Evolutionary conservation across 2,329 filamentous ascomycete species (phyloP).

Genomic region (Colletotrichum phormii): DNA sequence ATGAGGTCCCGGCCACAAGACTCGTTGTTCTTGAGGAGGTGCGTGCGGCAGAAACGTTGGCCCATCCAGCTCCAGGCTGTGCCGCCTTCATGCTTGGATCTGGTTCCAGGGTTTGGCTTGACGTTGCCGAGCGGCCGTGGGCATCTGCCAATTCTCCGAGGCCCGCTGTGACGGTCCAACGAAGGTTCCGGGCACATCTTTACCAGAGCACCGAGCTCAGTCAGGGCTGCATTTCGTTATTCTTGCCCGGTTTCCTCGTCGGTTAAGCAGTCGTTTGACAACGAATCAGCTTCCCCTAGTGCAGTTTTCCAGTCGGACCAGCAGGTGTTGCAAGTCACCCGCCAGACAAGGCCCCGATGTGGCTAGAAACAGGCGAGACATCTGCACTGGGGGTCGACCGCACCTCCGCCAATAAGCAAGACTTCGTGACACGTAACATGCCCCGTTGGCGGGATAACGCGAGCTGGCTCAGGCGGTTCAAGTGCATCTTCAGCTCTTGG

Average conservation of each 20-base stretch:
- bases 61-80: constrained; percentile 16
- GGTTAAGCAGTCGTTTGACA: background rate
- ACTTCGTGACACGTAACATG: background rate
- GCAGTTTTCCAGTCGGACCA: background rate
- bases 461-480: background rate
- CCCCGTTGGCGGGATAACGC: background rate
- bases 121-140: constrained; percentile 20
- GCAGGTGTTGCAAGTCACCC: constrained; percentile 20
- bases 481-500: background rate
- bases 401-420: background rate
- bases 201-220: background rate
- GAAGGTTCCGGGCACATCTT: constrained; percentile 15
- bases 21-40: background rate
- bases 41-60: constrained; percentile 17
- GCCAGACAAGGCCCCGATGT: background rate
- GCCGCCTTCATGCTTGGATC: constrained; percentile 25
- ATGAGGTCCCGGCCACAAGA: background rate
- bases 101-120: constrained; percentile 10
- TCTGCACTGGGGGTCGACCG: background rate
- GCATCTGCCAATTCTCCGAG: constrained; percentile 15
- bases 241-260: background rate
- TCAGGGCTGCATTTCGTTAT: background rate
- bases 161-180: constrained; percentile 9
- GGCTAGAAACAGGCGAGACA: background rate
- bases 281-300: background rate